A percentile compares a stretch with the other conserved stretches of the same genome.
These are phyloP conservation scores for Saccharomyces hybrid DNA, from an alignment of 1,139 yeast species.

Conservation along the genomic window DNA sequence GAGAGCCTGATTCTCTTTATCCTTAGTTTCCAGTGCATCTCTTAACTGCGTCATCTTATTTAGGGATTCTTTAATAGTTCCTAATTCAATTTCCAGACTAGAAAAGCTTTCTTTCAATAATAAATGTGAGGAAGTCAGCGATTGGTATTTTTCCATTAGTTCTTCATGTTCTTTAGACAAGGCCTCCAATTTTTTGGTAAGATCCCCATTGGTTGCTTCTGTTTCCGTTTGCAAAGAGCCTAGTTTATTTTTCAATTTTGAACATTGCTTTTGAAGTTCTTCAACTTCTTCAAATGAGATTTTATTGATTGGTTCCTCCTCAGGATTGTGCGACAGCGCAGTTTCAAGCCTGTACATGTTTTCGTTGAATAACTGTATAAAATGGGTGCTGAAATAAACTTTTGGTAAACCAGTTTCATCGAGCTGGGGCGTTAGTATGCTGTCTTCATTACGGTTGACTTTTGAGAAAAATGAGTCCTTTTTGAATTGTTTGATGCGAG, in stretches of 20 bases:
- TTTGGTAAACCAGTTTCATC: conserved; percentile 85
- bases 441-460: conserved; percentile 41
- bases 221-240: conserved; percentile 11
- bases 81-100: conserved; percentile 8
- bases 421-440: conserved; percentile 40
- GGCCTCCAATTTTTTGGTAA: conserved; percentile 6
- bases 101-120: conserved; percentile 6
- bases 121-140: conserved; percentile 7
- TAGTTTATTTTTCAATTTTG: conserved; percentile 32
- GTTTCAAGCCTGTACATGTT: conserved; percentile 61
- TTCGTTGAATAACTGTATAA: conserved; percentile 61
- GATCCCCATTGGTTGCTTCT: conserved; percentile 4
- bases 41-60: conserved; percentile 11
- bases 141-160: conserved; percentile 8
- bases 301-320: conserved; percentile 56
- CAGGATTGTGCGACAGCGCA: conserved; percentile 70
- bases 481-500: conserved; percentile 66
- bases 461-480: conserved; percentile 50
- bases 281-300: conserved; percentile 68
- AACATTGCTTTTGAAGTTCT: conserved; percentile 35
- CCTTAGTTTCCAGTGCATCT: conserved; percentile 5
- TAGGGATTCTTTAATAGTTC: conserved; percentile 6
- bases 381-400: conserved; percentile 61
- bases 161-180: conserved; percentile 22
- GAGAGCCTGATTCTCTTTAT: conserved; percentile 4